Base-by-base conservation (phyloP, 345 rosid species). In the Linum trigynum region DNA sequence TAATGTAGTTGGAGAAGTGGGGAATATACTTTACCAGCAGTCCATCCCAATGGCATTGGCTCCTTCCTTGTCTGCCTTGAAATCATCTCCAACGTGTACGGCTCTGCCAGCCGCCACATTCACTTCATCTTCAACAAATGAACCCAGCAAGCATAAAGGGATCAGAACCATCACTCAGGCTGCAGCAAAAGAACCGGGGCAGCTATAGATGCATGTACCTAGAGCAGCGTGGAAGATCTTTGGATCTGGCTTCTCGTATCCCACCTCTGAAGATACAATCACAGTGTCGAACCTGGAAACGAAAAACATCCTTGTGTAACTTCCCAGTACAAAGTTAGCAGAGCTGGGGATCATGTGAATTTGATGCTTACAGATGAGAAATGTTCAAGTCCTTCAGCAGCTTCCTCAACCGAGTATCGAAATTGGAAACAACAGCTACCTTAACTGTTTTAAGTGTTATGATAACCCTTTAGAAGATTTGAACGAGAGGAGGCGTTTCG, bases 371-470 rank as follows among this genome's bases (percentile, higher is more conserved):
- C 53, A 48, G 53, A 48, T 48, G 15, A 12, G 53, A 48, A 9
- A 87, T 85, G 68, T 81, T 77, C 64, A 89, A 84, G 74, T 92
- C 98, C 83, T 87, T 80, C 77, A 92, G 61, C 55, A 87, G 77
- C 80, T 84, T 92, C 83, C 90, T 87, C 42, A 92, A 71, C 32
- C 96, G 83, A 53, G 74, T 81, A 77, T 89, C 98, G 38, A 92
- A 92, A 72, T 92, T 92, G 61, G 96, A 92, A 16, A 89, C 88
- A 43, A 92, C 95, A 74, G 92, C 98, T 76, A 87, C 59, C 82
- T 87, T 89, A 78, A 87, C 98, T 92, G 89, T 72, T 23, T 23
- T 2, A 48, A 48, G 3, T 48, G 53, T 15, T 9, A 4, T 15
- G 32, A 23, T 23, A 23, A 48, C 11, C 14, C 3, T 48, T 45